Evolutionary conservation across 306 rosid genomes (phyloP).

Genomic region (Casuarina equisetifolia): DNA sequence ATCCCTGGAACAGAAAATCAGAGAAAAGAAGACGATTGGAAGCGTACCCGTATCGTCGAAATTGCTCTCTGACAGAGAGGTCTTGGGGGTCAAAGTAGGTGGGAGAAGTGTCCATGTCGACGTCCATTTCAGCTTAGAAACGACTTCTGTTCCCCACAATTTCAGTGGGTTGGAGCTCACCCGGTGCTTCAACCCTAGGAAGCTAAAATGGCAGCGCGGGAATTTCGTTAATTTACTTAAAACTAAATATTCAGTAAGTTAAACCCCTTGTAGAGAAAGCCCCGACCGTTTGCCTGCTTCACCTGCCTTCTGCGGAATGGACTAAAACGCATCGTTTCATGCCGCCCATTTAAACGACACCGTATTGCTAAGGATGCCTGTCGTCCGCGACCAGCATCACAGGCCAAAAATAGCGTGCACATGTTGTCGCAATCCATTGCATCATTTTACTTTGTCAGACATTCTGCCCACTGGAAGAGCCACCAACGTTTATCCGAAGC

Average conservation of each 20-base stretch:
- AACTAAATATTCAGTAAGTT: neutral
- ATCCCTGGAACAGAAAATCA: neutral
- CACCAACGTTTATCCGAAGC: conserved; percentile 35
- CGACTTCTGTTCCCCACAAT: neutral
- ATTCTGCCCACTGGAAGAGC: neutral
- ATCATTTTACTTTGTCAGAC: neutral
- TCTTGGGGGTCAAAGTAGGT: conserved; percentile 67
- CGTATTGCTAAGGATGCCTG: too few species aligned
- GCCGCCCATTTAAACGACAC: neutral
- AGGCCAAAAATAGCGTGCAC: too few species aligned
- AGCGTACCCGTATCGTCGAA: conserved; percentile 77
- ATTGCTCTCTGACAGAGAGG: conserved; percentile 60
- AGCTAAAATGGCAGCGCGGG: conserved; percentile 35
- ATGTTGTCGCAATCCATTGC: too few species aligned
- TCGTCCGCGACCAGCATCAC: too few species aligned
- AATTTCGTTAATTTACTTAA: neutral
- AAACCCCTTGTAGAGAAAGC: neutral
- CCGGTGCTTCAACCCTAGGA: conserved; percentile 42
- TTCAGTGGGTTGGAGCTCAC: neutral
- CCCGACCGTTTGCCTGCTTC: neutral
- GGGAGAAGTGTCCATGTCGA: conserved; percentile 67
- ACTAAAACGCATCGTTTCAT: neutral
- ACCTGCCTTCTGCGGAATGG: neutral
- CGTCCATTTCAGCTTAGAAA: conserved; percentile 39
- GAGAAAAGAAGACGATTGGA: neutral